These are phyloP conservation scores for Diospyros kaki DNA, from an alignment of 148 eudicot species.

Conservation along the genomic window DNA sequence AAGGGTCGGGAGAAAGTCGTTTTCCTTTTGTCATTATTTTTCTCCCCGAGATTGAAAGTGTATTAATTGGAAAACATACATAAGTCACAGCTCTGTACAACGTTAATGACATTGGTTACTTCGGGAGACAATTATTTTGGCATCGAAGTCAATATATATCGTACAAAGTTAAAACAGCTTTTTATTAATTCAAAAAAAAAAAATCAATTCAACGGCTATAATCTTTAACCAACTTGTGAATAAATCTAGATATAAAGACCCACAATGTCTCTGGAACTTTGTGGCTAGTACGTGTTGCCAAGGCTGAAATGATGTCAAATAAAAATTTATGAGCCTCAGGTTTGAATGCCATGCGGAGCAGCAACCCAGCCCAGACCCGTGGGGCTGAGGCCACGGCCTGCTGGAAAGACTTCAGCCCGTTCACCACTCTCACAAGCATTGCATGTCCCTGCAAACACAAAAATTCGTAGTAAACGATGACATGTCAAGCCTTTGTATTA, in stretches of 20 bases:
- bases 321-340: constrained; percentile 72
- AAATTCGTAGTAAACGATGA: not conserved
- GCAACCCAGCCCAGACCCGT: constrained; percentile 75
- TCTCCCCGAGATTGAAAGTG: no score
- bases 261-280: constrained; percentile 55
- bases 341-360: constrained; percentile 57
- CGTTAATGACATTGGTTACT: no score
- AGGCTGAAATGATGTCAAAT: constrained; percentile 42
- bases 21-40: no score
- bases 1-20: no score
- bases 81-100: no score
- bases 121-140: not conserved
- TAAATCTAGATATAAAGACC: constrained; percentile 53
- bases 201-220: not conserved
- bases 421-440: constrained; percentile 46
- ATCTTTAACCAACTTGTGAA: constrained; percentile 39
- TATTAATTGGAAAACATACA: no score
- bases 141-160: not conserved
- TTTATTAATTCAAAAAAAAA: not conserved
- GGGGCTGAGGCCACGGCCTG: constrained; percentile 78
- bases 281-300: constrained; percentile 40
- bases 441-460: constrained; percentile 44
- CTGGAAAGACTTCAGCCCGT: constrained; percentile 54
- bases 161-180: not conserved
- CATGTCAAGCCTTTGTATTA: no score